A percentile compares a stretch with the other conserved stretches of the same genome.
phyloP scores from a whole-genome alignment of 1,139 yeast species.

The Sugiyamaella grinbergsii region DNA sequence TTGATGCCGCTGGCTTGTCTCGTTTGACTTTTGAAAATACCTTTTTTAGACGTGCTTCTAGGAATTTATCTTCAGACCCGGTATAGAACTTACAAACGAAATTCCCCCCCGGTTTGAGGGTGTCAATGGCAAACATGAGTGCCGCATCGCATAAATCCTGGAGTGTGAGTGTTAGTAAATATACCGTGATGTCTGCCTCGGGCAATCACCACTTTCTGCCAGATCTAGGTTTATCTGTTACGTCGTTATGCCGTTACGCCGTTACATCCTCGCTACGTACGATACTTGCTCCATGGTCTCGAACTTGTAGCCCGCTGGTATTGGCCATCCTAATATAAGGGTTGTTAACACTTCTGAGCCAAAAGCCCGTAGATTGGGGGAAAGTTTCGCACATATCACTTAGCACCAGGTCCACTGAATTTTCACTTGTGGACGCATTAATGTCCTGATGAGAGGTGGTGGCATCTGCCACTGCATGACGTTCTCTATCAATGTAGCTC shows the following conservation, averaged over 20 bases:
- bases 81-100: slow-evolving; percentile 73
- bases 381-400: slow-evolving; percentile 88
- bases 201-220: background rate
- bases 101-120: slow-evolving; percentile 67
- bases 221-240: background rate
- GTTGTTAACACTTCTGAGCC: slow-evolving; percentile 72
- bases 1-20: slow-evolving; percentile 61
- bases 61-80: slow-evolving; percentile 65
- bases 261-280: no score
- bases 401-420: slow-evolving; percentile 66
- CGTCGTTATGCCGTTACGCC: no score
- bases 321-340: slow-evolving; percentile 80
- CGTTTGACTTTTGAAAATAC: slow-evolving; percentile 62
- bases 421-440: slow-evolving; percentile 7
- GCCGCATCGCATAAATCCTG: slow-evolving; percentile 92
- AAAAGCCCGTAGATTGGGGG: slow-evolving; percentile 63
- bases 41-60: slow-evolving; percentile 57
- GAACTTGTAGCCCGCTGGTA: slow-evolving; percentile 62
- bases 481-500: slow-evolving; percentile 30
- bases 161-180: background rate
- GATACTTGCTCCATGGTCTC: slow-evolving; percentile 63
- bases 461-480: slow-evolving; percentile 13
- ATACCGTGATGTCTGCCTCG: background rate
- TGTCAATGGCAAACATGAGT: slow-evolving; percentile 67
- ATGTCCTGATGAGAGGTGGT: background rate